Conservation (phyloP, 139 green algal species). For the Haematococcus sp. region DNA sequence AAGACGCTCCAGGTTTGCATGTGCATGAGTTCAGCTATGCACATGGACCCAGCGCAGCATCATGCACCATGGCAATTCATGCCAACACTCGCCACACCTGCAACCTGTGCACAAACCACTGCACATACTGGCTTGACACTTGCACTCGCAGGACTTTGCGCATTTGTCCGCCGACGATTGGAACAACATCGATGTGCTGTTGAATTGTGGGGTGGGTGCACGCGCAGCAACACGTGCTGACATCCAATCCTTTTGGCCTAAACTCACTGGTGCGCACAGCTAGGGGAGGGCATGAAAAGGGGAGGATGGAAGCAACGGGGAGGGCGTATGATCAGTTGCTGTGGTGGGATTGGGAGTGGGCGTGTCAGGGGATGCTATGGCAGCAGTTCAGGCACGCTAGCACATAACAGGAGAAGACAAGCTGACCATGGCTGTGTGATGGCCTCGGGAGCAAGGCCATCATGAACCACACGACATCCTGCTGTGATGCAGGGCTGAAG, state of each 20-base stretch:
- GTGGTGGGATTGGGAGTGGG: not conserved
- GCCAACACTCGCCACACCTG: too few species aligned
- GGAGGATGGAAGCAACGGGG: not conserved
- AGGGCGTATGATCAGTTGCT: not conserved
- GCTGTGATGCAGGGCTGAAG: slow-evolving; percentile 40
- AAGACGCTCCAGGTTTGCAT: slow-evolving; percentile 6
- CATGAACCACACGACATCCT: too few species aligned
- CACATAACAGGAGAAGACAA: not conserved
- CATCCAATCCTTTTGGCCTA: slow-evolving; percentile 24
- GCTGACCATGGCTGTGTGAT: too few species aligned
- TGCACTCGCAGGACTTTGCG: not conserved
- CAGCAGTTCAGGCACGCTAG: slow-evolving; percentile 5
- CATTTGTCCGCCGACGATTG: slow-evolving; percentile 44
- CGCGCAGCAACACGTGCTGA: slow-evolving; percentile 43
- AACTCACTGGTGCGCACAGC: too few species aligned
- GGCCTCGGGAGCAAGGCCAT: too few species aligned
- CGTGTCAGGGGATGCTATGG: not conserved
- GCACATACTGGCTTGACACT: not conserved
- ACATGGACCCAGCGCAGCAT: not conserved
- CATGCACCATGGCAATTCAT: too few species aligned
- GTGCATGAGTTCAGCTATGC: not conserved
- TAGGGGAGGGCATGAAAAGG: slow-evolving; percentile 20
- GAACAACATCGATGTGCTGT: slow-evolving; percentile 44
- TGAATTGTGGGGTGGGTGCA: slow-evolving; percentile 56
- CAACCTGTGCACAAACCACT: too few species aligned